These are phyloP conservation scores for Neurospora cerealis DNA, from an alignment of 495 filamentous ascomycete genomes.

Conservation along the genomic window DNA sequence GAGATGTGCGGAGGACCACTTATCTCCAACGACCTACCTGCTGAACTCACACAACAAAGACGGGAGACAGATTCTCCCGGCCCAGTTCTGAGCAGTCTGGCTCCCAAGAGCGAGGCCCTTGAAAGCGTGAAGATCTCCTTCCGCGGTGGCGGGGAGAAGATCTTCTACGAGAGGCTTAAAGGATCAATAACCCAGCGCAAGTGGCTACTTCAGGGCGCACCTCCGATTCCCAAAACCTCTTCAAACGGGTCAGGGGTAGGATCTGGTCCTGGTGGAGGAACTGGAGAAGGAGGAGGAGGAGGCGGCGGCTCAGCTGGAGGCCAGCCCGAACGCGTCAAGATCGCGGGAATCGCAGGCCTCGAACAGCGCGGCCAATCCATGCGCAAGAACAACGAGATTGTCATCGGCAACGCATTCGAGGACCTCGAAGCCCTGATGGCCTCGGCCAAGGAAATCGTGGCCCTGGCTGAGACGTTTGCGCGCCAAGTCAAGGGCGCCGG, in stretches of 20 bases:
- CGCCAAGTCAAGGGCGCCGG: conserved; percentile 49
- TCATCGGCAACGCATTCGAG: conserved; percentile 92
- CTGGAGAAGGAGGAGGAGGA: conserved; percentile 3
- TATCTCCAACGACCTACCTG: conserved; percentile 43
- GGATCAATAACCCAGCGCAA: conserved; percentile 82
- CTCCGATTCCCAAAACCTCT: conserved; percentile 74
- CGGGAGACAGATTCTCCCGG: conserved; percentile 63
- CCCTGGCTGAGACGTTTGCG: conserved; percentile 81
- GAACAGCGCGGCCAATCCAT: conserved; percentile 75
- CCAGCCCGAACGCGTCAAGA: conserved; percentile 39
- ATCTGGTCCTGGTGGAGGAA: conserved; percentile 32
- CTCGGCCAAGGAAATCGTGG: conserved; percentile 89
- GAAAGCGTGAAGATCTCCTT: conserved; percentile 91
- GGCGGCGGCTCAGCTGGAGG: not conserved
- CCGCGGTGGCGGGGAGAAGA: conserved; percentile 76
- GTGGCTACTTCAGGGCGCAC: conserved; percentile 89
- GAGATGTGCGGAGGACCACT: conserved; percentile 86
- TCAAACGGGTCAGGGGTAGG: conserved; percentile 25
- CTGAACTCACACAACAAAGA: conserved; percentile 33
- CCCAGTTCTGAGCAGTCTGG: conserved; percentile 41
- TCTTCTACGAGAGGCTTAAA: conserved; percentile 83
- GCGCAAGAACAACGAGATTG: conserved; percentile 80
- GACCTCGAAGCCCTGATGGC: conserved; percentile 96
- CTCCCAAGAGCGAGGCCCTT: conserved; percentile 42
- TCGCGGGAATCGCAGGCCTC: conserved; percentile 84